Evolutionary conservation across 2,329 filamentous ascomycete genomes (phyloP).

Genomic region (Clarireedia monteithiana): DNA sequence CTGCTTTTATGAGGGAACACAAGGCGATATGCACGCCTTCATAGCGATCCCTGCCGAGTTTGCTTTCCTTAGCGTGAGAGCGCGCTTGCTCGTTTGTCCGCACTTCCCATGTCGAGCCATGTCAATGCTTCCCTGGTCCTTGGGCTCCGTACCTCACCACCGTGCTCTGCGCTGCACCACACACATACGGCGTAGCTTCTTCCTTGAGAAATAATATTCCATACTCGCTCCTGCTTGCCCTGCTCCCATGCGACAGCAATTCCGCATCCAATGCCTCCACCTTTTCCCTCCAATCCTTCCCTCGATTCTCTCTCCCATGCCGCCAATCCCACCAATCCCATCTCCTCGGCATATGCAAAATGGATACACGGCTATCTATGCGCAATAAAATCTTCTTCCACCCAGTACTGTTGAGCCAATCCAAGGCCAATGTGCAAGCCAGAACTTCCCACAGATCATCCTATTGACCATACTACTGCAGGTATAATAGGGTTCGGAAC

Average conservation of each 20-base stretch:
- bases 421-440: constrained; percentile 22
- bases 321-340: constrained; percentile 8
- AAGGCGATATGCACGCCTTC: background rate
- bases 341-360: background rate
- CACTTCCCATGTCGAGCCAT: background rate
- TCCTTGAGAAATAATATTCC: background rate
- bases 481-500: constrained; percentile 17
- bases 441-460: constrained; percentile 24
- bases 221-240: background rate
- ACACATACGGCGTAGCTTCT: constrained; percentile 10
- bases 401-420: constrained; percentile 20
- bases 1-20: constrained; percentile 6
- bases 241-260: constrained; percentile 2
- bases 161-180: background rate
- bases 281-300: background rate
- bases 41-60: background rate
- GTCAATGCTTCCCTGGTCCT: background rate
- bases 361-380: constrained; percentile 13
- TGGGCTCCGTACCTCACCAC: constrained; percentile 9
- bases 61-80: constrained; percentile 21
- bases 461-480: constrained; percentile 25
- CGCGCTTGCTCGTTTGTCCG: constrained; percentile 33
- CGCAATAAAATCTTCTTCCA: constrained; percentile 24
- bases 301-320: background rate
- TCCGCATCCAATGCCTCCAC: background rate